These are phyloP conservation scores for Trichoderma koningii DNA, from an alignment of 2,329 filamentous ascomycete genomes.

Conservation along the genomic window DNA sequence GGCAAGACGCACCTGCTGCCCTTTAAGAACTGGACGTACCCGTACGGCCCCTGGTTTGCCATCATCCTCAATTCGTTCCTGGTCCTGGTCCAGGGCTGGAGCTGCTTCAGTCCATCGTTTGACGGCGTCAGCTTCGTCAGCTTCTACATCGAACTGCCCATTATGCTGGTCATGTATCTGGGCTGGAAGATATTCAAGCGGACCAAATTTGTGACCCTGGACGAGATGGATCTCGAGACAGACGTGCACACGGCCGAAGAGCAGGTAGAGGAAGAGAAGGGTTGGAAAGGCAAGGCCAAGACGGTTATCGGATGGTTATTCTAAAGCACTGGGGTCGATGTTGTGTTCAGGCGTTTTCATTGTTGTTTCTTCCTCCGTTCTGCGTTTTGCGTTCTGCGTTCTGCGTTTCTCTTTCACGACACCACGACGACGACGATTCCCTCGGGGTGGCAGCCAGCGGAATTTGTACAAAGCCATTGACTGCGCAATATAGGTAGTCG, in stretches of 20 bases:
- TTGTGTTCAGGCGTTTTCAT: background rate
- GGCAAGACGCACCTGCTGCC: constrained; percentile 62
- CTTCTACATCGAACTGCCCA: constrained; percentile 63
- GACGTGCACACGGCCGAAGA: constrained; percentile 58
- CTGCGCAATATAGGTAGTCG: background rate
- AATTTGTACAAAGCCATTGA: constrained; percentile 24
- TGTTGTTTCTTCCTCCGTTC: background rate
- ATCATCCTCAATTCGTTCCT: constrained; percentile 61
- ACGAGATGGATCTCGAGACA: constrained; percentile 64
- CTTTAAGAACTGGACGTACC: constrained; percentile 69
- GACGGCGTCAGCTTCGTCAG: constrained; percentile 62
- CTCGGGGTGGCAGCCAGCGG: constrained; percentile 9
- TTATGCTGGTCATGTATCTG: constrained; percentile 64
- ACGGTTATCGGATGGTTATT: constrained; percentile 40
- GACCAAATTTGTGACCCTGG: constrained; percentile 57
- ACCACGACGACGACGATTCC: background rate
- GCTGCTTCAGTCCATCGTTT: constrained; percentile 61
- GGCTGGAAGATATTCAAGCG: constrained; percentile 72
- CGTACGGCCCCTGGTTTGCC: constrained; percentile 59
- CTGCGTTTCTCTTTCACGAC: background rate
- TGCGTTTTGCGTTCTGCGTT: too few relatives aligned
- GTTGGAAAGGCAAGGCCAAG: constrained; percentile 51
- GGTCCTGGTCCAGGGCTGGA: constrained; percentile 65
- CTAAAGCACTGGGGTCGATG: constrained; percentile 30
- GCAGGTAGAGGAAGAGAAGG: constrained; percentile 34